A percentile compares a stretch with the other conserved stretches of the same genome.
These are phyloP conservation scores for Suhomyces kilbournensis DNA, from an alignment of 805 yeast species.

Conservation along the genomic window DNA sequence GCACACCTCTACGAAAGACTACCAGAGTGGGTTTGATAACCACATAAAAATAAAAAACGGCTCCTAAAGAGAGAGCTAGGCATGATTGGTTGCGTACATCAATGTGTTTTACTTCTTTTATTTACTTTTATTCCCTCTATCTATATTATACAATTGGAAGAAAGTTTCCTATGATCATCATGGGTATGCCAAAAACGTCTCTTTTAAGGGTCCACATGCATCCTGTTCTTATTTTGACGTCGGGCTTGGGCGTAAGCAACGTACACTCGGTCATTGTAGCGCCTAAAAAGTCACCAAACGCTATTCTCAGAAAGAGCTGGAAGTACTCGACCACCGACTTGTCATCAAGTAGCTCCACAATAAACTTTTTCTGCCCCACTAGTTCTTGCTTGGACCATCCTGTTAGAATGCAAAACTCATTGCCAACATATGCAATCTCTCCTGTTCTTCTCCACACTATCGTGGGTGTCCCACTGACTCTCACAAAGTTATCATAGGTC, in stretches of 20 bases:
- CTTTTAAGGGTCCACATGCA: conserved; percentile 92
- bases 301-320: conserved; percentile 76
- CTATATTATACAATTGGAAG: conserved; percentile 59
- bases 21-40: background rate
- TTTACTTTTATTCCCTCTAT: background rate
- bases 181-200: conserved; percentile 94
- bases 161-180: conserved; percentile 95
- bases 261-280: conserved; percentile 85
- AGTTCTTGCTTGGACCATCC: conserved; percentile 83
- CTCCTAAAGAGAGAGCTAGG: background rate
- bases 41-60: background rate
- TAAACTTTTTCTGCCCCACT: conserved; percentile 59
- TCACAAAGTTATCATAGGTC: conserved; percentile 83
- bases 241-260: conserved; percentile 55
- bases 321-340: conserved; percentile 83
- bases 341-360: conserved; percentile 84
- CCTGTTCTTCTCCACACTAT: conserved; percentile 95
- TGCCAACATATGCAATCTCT: conserved; percentile 92
- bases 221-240: conserved; percentile 64
- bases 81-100: background rate
- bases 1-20: background rate
- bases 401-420: conserved; percentile 84
- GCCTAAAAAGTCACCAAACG: conserved; percentile 88
- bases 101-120: background rate
- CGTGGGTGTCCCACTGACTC: conserved; percentile 88